phyloP scores from a whole-genome alignment of 2,329 filamentous ascomycete genomes.

The Phialophora verrucosa region DNA sequence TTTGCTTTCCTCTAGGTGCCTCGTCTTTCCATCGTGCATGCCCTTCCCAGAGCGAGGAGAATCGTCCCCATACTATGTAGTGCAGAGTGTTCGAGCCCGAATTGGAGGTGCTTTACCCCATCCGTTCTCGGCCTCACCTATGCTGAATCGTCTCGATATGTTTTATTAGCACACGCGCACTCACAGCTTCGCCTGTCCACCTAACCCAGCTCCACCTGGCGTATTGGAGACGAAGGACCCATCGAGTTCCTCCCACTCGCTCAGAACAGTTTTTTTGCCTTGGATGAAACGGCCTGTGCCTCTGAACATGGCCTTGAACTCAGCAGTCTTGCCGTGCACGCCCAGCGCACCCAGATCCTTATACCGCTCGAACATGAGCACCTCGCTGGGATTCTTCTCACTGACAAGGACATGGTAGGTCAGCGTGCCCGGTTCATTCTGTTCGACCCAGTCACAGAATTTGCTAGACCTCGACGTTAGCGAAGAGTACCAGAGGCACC shows the following conservation, averaged over 20 bases:
- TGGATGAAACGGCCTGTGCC: conserved; percentile 32
- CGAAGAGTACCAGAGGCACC: background rate
- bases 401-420: conserved; percentile 35
- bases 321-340: conserved; percentile 33
- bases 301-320: conserved; percentile 39
- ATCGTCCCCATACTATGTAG: background rate
- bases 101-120: background rate
- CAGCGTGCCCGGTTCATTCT: conserved; percentile 32
- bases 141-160: background rate
- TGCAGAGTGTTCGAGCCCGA: background rate
- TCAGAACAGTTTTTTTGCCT: conserved; percentile 32
- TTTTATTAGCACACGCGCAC: background rate
- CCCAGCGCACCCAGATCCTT: conserved; percentile 31
- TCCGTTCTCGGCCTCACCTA: background rate
- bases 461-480: conserved; percentile 21
- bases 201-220: conserved; percentile 22
- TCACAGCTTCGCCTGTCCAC: conserved; percentile 26
- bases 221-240: conserved; percentile 34
- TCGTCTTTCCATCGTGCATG: background rate
- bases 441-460: conserved; percentile 35
- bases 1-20: background rate
- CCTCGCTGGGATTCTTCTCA: conserved; percentile 29
- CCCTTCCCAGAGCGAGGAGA: background rate
- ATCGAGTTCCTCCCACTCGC: conserved; percentile 35
- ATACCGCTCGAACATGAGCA: conserved; percentile 37